These are phyloP conservation scores for Leishmania lainsoni DNA, from an alignment of 208 protist species.

Conservation along the genomic window DNA sequence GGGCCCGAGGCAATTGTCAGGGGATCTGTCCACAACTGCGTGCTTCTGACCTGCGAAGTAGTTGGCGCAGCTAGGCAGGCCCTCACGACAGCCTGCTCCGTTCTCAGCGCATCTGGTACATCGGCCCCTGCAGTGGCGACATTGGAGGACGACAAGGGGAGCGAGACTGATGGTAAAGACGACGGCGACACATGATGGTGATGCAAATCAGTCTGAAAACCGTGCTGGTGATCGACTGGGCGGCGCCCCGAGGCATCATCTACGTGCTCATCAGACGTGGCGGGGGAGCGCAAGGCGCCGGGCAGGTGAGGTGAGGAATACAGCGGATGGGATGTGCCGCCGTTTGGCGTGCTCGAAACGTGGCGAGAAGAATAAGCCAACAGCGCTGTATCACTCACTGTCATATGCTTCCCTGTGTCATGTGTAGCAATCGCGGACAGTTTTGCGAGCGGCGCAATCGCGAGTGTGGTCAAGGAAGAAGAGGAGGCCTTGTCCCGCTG, in stretches of 20 bases:
- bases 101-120: background rate
- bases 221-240: background rate
- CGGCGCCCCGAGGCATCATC: background rate
- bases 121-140: background rate
- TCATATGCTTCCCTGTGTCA: background rate
- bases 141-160: background rate
- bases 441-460: background rate
- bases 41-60: background rate
- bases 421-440: background rate
- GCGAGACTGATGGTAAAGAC: background rate
- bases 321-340: background rate
- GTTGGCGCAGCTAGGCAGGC: background rate
- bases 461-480: background rate
- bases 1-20: background rate
- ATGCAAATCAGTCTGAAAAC: background rate
- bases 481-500: background rate
- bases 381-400: background rate
- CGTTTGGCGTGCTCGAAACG: background rate
- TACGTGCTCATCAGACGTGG: conserved; percentile 1
- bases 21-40: background rate
- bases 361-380: background rate
- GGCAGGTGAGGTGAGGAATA: conserved; percentile 7
- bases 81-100: too few relatives aligned
- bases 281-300: conserved; percentile 15
- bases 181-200: background rate